Base-by-base conservation (phyloP, 1,284 basidiomycete genomes). In the Psilocybe mexicana region DNA sequence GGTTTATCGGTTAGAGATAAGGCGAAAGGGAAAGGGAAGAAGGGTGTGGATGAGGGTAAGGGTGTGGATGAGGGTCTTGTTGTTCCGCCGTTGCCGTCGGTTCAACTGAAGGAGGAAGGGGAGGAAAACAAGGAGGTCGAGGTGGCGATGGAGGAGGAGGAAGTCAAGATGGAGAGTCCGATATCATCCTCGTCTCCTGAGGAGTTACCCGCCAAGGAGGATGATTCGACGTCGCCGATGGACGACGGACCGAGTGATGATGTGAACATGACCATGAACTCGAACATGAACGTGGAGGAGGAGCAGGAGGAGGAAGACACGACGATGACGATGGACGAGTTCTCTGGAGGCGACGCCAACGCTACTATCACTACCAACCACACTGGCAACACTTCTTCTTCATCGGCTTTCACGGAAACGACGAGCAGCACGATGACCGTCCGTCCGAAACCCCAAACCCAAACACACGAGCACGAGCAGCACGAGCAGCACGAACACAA, bases 401-500 rank as follows among this genome's bases (percentile, higher is more conserved):
- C 18, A 18, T 18, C 18, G 18, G 18, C 18, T 18, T 18, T 18
- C 18, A 18, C 18, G 18, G 18, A 18, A 18, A 65, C 56, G 25
- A 63, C 63, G 0, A 43, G 64, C 38, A 67, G 63, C 53, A 63
- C 63, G 1, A 63, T 62, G 14, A 68, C 67, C 7, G 59, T 65
- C 11, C 53, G 54, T 0, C 57, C 48, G 4, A 49, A 55, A 4
- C 35, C 44, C 10, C 38, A 49, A 12, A 46, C 53, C 38, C 23
- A 49, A 45, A 18, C 18, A 18, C n/a, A 35, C 30, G 23, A 48
- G 30, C 23, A 10, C 48, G 5, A 44, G 28, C 11, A 26, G 38
- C 18, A 18, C 18, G 18, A 18, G 18, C 52, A 43, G 4, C 57
- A 63, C 3, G 76, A 77, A 10, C 77, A 79, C 66, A 76, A 71